phyloP scores from a whole-genome alignment of 2,329 filamentous ascomycete species.

The Phialemoniopsis sp. region DNA sequence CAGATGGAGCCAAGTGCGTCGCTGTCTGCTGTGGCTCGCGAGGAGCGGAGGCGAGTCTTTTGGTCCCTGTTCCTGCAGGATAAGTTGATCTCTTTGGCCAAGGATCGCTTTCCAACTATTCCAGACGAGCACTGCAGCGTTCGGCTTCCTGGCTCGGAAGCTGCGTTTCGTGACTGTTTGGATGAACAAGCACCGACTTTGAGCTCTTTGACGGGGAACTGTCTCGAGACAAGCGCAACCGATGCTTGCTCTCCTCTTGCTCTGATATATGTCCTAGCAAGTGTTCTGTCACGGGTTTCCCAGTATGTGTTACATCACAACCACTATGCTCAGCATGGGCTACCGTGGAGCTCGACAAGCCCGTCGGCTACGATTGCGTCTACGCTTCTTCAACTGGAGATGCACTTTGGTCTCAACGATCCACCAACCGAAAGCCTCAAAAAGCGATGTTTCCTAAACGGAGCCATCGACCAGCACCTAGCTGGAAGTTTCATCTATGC shows the following conservation, averaged over 20 bases:
- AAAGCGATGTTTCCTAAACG: not conserved
- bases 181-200: not conserved
- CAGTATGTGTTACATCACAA: slow-evolving; percentile 1
- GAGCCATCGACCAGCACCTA: not conserved
- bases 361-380: not conserved
- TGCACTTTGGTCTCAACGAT: slow-evolving; percentile 1
- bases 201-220: slow-evolving; percentile 6
- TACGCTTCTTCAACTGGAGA: slow-evolving; percentile 1
- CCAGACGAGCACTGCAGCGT: not conserved
- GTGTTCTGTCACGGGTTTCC: not conserved
- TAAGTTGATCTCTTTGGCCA: not conserved
- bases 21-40: not conserved
- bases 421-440: not conserved
- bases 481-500: slow-evolving; percentile 3
- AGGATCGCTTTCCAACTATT: not conserved
- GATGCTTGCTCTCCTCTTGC: not conserved
- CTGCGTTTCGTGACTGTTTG: not conserved
- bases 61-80: slow-evolving; percentile 1
- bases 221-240: slow-evolving; percentile 2
- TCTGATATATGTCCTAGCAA: not conserved
- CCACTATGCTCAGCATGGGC: not conserved
- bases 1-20: not conserved
- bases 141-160: not conserved
- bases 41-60: slow-evolving; percentile 1
- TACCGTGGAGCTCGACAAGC: not conserved